A percentile compares a stretch with the other conserved stretches of the same genome.
Evolutionary conservation across 192 early-diverging fungal species (phyloP).

Genomic region (Chytriomyces hyalinus): DNA sequence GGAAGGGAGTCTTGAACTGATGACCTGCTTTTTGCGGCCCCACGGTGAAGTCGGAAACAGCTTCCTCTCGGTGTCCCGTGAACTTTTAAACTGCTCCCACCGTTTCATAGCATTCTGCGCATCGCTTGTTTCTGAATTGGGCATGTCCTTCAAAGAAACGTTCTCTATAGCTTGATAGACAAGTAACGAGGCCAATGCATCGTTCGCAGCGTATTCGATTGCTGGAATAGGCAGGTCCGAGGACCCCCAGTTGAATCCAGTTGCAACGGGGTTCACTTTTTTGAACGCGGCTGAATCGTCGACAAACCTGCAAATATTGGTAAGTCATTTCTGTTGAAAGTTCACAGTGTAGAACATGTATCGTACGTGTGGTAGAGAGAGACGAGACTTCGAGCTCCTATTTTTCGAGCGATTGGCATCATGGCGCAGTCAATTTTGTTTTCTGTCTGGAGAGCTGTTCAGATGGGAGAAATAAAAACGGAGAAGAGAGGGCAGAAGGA

Average conservation of each 20-base stretch:
- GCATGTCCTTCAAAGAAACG: background rate
- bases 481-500: background rate
- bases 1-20: too few relatives aligned
- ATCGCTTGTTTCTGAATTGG: too few relatives aligned
- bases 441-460: slow-evolving; percentile 6
- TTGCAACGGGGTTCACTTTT: background rate
- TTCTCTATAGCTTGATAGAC: slow-evolving; percentile 17
- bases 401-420: slow-evolving; percentile 10
- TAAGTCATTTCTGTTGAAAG: background rate
- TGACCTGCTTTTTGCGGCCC: too few relatives aligned
- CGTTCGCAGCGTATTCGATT: slow-evolving; percentile 35
- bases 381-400: slow-evolving; percentile 12
- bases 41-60: too few relatives aligned
- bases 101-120: too few relatives aligned
- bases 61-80: too few relatives aligned
- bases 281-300: slow-evolving; percentile 4
- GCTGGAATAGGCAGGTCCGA: background rate
- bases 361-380: slow-evolving; percentile 19
- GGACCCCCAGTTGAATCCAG: slow-evolving; percentile 14
- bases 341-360: background rate
- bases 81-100: too few relatives aligned
- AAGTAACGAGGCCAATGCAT: slow-evolving; percentile 31
- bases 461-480: too few relatives aligned
- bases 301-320: slow-evolving; percentile 4
- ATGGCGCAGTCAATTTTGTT: slow-evolving; percentile 19